A percentile compares a stretch with the other conserved stretches of the same genome.
phyloP scores from a whole-genome alignment of 306 rosid genomes.

The Purshia tridentata region DNA sequence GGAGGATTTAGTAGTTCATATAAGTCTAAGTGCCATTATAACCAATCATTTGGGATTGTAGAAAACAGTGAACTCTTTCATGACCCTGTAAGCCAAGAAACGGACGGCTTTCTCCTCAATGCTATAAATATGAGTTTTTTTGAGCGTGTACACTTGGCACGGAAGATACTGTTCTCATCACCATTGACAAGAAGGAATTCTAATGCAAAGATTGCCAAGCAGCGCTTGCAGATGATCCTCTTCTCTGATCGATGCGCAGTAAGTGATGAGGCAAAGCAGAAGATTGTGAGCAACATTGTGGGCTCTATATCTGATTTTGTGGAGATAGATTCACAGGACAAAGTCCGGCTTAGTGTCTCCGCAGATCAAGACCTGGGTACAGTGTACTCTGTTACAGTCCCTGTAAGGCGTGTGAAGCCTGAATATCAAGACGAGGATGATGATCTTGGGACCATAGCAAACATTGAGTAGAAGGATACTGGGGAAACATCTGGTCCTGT shows the following conservation, averaged over 20 bases:
- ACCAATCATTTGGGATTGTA: constrained; percentile 1
- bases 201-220: constrained; percentile 85
- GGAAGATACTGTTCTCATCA: constrained; percentile 83
- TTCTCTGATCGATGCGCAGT: constrained; percentile 89
- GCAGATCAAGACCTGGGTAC: constrained; percentile 82
- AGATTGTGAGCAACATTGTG: constrained; percentile 76
- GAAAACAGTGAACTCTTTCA: constrained; percentile 11
- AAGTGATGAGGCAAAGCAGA: constrained; percentile 79
- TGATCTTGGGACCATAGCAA: constrained; percentile 60
- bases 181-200: constrained; percentile 57
- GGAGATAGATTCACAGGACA: constrained; percentile 89
- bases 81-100: not conserved
- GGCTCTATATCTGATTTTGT: constrained; percentile 79
- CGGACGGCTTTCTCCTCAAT: constrained; percentile 57
- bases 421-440: constrained; percentile 77
- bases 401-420: constrained; percentile 82
- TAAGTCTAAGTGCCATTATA: constrained; percentile 4
- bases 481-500: constrained; percentile 65
- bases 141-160: constrained; percentile 78
- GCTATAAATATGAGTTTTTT: constrained; percentile 83
- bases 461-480: constrained; percentile 70
- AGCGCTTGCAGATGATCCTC: constrained; percentile 88
- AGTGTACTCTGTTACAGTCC: constrained; percentile 89
- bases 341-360: constrained; percentile 80
- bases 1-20: not conserved